Evolutionary conservation across 2,329 filamentous ascomycete genomes (phyloP).

Genomic region (Beauveria sp.): DNA sequence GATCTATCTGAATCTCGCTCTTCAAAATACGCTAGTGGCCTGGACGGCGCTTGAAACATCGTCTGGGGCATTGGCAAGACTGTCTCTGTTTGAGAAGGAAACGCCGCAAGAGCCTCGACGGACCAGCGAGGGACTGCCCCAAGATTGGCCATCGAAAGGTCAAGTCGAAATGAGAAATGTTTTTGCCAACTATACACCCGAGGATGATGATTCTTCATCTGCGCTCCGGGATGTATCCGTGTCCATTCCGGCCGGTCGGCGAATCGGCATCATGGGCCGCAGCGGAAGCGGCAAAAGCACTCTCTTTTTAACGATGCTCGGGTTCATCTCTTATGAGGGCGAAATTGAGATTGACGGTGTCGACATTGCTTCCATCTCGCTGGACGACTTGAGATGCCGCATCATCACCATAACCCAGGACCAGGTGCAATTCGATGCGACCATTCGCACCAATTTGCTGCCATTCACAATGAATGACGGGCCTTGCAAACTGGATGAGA

Average conservation of each 20-base stretch:
- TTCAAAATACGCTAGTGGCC: neutral
- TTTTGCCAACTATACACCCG: neutral
- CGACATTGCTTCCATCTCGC: neutral
- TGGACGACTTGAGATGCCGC: neutral
- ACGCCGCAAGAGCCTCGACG: neutral
- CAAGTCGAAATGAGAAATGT: neutral
- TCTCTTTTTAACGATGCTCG: neutral
- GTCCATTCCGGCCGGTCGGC: neutral
- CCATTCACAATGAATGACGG: neutral
- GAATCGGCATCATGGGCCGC: neutral
- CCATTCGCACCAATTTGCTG: neutral
- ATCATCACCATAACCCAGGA: slow-evolving; percentile 17
- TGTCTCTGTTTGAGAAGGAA: neutral
- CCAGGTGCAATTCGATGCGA: slow-evolving; percentile 13
- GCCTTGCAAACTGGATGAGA: neutral
- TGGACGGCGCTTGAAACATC: neutral
- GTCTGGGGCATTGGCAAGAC: neutral
- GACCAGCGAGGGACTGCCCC: neutral
- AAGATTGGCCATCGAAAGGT: neutral
- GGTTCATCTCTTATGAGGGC: neutral
- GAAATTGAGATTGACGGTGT: neutral
- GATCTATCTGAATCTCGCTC: neutral
- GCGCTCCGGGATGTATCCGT: neutral
- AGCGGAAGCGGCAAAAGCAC: neutral
- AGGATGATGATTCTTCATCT: neutral